Conservation (phyloP, 2,329 filamentous ascomycete species). For the Claviceps maximensis region DNA sequence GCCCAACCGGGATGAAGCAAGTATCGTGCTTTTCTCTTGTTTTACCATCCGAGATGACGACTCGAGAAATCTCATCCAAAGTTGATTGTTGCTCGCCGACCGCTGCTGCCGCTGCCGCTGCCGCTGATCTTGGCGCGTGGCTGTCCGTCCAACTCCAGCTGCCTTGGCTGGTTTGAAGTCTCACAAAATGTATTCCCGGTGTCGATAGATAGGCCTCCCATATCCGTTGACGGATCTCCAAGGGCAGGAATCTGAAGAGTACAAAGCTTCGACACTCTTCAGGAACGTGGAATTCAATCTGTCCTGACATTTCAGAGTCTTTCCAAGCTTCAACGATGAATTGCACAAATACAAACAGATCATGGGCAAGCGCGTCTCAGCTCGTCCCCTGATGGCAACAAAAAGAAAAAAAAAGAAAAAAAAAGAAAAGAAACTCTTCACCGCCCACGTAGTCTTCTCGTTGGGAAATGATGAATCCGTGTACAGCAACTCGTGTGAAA, state of each 20-base stretch:
- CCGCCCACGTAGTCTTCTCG: too few species aligned
- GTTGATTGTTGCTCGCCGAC: slow-evolving; percentile 7
- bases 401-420: not conserved
- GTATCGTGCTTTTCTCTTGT: slow-evolving; percentile 8
- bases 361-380: not conserved
- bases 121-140: not conserved
- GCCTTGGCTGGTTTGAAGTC: slow-evolving; percentile 12
- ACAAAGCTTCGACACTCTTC: slow-evolving; percentile 18
- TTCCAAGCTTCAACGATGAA: not conserved
- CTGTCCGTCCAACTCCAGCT: slow-evolving; percentile 12
- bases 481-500: not conserved
- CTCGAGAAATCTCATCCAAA: slow-evolving; percentile 11
- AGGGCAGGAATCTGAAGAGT: slow-evolving; percentile 19
- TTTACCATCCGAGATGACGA: slow-evolving; percentile 14
- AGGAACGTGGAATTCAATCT: slow-evolving; percentile 18
- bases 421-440: too few species aligned
- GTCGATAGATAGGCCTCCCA: slow-evolving; percentile 19
- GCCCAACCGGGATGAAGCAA: slow-evolving; percentile 12
- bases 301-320: not conserved
- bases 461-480: not conserved
- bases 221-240: slow-evolving; percentile 22
- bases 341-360: not conserved
- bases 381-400: too few species aligned
- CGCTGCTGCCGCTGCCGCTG: not conserved
- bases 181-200: slow-evolving; percentile 24